phyloP scores from a whole-genome alignment of 1,284 basidiomycete species.

The Leucoagaricus sp. region DNA sequence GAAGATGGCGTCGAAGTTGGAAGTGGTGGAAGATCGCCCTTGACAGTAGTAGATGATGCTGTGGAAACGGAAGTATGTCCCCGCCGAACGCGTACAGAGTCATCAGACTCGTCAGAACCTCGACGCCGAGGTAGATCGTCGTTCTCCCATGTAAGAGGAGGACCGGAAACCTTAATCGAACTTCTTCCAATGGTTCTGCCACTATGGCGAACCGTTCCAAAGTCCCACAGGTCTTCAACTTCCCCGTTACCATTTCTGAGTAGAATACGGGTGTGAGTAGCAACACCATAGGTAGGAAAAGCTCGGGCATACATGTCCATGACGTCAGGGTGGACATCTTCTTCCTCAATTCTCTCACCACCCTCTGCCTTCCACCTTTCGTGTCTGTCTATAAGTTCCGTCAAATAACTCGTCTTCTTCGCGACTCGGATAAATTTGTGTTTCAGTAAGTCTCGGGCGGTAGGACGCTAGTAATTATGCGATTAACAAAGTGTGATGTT shows the following conservation, averaged over 20 bases:
- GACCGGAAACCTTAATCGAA: conserved; percentile 59
- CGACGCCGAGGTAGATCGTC: conserved; percentile 48
- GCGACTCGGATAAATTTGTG: conserved; percentile 96
- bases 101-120: conserved; percentile 32
- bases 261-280: conserved; percentile 13
- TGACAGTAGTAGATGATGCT: conserved; percentile 48
- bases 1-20: conserved; percentile 43
- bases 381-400: conserved; percentile 93
- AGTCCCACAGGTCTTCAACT: conserved; percentile 92
- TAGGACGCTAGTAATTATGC: conserved; percentile 65
- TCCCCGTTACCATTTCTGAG: conserved; percentile 58
- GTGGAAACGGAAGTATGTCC: conserved; percentile 20
- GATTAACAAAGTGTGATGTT: conserved; percentile 10
- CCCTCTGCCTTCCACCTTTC: conserved; percentile 94
- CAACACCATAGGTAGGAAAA: not conserved
- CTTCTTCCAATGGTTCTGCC: conserved; percentile 67
- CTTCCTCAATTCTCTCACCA: conserved; percentile 75
- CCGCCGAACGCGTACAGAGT: conserved; percentile 27
- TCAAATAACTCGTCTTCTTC: conserved; percentile 92
- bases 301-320: conserved; percentile 56
- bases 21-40: conserved; percentile 62
- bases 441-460: conserved; percentile 92
- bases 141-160: conserved; percentile 76
- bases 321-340: conserved; percentile 55
- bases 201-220: conserved; percentile 83